phyloP scores from a whole-genome alignment of 2,329 filamentous ascomycete species.

The Pestalotiopsis sp. region DNA sequence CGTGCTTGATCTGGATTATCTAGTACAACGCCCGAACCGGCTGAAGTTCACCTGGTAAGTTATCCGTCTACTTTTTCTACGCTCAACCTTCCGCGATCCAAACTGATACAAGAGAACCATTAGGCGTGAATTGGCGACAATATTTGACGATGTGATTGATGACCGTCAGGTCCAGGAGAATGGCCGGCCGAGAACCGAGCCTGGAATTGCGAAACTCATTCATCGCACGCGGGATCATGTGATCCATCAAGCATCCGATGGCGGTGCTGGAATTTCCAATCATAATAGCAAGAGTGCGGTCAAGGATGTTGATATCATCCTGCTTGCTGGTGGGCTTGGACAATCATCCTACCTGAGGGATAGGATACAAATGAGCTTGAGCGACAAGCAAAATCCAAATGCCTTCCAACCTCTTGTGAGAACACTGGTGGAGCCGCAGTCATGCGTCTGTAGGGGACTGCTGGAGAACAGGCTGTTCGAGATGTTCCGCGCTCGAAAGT shows the following conservation, averaged over 20 bases:
- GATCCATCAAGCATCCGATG: not conserved
- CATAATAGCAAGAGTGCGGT: not conserved
- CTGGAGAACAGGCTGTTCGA: not conserved
- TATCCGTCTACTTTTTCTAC: not conserved
- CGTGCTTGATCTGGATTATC: not conserved
- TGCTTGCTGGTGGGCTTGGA: not conserved
- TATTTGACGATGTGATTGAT: not conserved
- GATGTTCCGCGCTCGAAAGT: not conserved
- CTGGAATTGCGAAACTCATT: not conserved
- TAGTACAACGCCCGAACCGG: not conserved
- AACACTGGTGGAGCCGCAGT: not conserved
- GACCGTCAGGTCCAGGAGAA: not conserved
- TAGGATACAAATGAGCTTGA: not conserved
- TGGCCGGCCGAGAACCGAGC: not conserved
- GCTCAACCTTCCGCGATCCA: not conserved
- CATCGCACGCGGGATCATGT: not conserved
- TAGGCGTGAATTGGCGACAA: not conserved
- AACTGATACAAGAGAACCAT: not conserved
- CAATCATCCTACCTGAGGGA: not conserved
- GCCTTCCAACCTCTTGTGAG: not conserved
- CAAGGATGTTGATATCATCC: not conserved
- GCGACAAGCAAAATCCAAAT: not conserved
- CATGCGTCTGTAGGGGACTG: not conserved
- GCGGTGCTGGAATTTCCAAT: not conserved
- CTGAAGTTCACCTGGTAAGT: not conserved